Evolutionary conservation across 148 eudicot species (phyloP).

Genomic region (Dysphania ambrosioides): DNA sequence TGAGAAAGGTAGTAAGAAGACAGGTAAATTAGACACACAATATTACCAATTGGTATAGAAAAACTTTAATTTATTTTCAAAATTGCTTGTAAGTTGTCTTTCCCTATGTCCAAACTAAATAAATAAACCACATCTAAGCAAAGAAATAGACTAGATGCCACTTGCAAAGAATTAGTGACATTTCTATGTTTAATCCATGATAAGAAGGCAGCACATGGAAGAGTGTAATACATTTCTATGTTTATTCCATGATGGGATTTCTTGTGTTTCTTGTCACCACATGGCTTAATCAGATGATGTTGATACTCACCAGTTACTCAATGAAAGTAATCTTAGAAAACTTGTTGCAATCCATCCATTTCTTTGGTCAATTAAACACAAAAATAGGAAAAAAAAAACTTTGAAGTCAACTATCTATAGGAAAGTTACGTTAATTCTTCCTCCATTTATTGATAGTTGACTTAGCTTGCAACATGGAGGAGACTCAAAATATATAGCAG

Average conservation of each 20-base stretch:
- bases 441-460: too few relatives aligned
- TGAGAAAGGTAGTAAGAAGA: too few relatives aligned
- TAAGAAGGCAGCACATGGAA: constrained; percentile 7
- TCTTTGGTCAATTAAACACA: too few relatives aligned
- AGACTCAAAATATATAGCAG: background rate
- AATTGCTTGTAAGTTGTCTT: too few relatives aligned
- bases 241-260: background rate
- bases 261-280: background rate
- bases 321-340: background rate
- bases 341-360: constrained; percentile 11
- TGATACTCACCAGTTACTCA: background rate
- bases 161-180: constrained; percentile 13
- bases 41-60: too few relatives aligned
- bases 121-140: background rate
- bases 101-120: background rate
- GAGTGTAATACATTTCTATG: background rate
- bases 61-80: too few relatives aligned
- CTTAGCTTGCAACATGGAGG: too few relatives aligned
- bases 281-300: constrained; percentile 4
- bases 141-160: constrained; percentile 1
- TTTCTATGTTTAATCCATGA: background rate
- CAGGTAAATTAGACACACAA: too few relatives aligned
- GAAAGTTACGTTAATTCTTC: background rate
- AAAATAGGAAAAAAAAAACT: too few relatives aligned
- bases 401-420: background rate